These are phyloP conservation scores for Osmanthus fragrans DNA, from an alignment of 257 asterid genomes.

Conservation along the genomic window DNA sequence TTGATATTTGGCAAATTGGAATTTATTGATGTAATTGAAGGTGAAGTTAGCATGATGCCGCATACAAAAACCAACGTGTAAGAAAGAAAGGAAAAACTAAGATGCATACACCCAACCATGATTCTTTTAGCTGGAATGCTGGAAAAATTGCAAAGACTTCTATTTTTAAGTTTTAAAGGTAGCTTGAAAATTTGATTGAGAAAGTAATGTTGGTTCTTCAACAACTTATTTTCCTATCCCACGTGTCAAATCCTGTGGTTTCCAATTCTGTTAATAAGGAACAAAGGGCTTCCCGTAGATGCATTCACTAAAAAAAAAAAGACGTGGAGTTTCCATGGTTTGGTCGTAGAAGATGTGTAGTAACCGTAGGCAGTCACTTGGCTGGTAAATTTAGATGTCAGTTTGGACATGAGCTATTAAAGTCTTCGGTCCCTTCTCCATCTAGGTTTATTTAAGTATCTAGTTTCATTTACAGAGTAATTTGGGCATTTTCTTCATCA, in stretches of 20 bases:
- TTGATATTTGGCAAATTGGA: background rate
- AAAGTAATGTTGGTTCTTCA: background rate
- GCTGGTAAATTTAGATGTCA: conserved; percentile 11
- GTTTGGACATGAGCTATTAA: background rate
- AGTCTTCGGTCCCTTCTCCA: background rate
- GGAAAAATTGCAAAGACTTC: background rate
- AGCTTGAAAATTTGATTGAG: background rate
- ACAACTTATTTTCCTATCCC: background rate
- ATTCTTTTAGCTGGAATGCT: background rate
- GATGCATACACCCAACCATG: background rate
- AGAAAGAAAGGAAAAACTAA: conserved; percentile 4
- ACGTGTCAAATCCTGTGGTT: background rate
- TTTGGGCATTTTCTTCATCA: conserved; percentile 5
- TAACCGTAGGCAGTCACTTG: background rate
- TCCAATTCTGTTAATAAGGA: background rate
- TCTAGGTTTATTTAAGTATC: background rate
- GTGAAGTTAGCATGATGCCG: background rate
- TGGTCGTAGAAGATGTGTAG: background rate
- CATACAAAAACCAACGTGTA: background rate
- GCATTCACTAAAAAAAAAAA: background rate
- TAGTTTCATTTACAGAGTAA: background rate
- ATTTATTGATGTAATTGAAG: conserved; percentile 1
- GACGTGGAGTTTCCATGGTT: background rate
- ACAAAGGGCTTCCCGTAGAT: background rate
- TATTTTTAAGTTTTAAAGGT: background rate